phyloP scores from a whole-genome alignment of 192 early-diverging fungal genomes.

The Coemansia sp. region DNA sequence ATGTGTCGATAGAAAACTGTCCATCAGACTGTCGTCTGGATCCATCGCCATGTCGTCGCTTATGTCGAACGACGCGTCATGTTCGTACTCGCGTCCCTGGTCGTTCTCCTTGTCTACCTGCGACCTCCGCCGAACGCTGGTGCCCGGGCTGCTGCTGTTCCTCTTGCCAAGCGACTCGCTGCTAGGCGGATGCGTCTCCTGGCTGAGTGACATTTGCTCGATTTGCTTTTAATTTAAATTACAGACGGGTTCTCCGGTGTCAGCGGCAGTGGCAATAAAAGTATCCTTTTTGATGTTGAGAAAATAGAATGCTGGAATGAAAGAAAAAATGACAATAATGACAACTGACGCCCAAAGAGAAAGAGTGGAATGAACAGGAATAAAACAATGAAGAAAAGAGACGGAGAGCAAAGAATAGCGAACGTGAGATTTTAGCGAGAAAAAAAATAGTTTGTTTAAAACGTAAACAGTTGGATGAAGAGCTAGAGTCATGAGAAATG shows the following conservation, averaged over 20 bases:
- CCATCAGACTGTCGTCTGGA: constrained; percentile 30
- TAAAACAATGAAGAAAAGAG: too few species aligned
- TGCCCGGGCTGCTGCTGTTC: background rate
- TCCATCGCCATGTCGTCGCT: background rate
- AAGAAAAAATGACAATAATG: too few species aligned
- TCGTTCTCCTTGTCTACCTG: constrained; percentile 9
- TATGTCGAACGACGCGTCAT: background rate
- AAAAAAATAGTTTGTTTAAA: too few species aligned
- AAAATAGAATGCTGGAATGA: too few species aligned
- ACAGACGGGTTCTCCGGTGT: background rate
- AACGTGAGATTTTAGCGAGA: too few species aligned
- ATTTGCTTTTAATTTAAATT: background rate
- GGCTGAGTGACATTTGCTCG: background rate
- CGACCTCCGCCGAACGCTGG: background rate
- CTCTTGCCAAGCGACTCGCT: constrained; percentile 7
- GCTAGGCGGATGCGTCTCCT: background rate
- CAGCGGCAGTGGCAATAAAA: too few species aligned
- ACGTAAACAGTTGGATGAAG: too few species aligned
- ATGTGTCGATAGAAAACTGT: constrained; percentile 33
- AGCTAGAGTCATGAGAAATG: background rate
- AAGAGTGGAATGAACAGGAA: too few species aligned
- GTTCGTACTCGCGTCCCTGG: background rate
- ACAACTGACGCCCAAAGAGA: too few species aligned
- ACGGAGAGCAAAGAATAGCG: too few species aligned
- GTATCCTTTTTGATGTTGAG: too few species aligned